Conservation (phyloP, 225 moss, liverwort and hornwort genomes). For the Bryoerythrophyllum caledonicum region DNA sequence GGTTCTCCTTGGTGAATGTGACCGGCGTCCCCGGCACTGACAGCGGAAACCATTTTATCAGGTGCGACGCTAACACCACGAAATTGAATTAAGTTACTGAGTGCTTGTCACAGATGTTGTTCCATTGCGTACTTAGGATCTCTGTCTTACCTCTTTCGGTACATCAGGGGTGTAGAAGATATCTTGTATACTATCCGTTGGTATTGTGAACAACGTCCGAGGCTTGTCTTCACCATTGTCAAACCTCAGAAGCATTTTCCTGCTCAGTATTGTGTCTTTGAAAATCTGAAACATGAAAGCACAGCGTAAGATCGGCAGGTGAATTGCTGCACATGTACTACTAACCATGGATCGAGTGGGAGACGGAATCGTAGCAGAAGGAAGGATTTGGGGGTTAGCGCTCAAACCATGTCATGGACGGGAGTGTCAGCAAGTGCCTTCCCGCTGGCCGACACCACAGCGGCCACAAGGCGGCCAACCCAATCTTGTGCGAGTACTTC, state of each 20-base stretch:
- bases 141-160: not conserved
- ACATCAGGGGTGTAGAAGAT: not conserved
- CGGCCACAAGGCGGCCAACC: not conserved
- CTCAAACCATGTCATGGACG: not conserved
- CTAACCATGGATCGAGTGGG: not conserved
- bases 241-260: not conserved
- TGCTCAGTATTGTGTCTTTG: conserved; percentile 1
- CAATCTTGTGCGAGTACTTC: not conserved
- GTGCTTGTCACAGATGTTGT: not conserved
- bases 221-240: not conserved
- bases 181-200: not conserved
- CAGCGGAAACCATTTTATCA: not conserved
- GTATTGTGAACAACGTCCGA: not conserved
- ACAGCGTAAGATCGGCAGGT: not conserved
- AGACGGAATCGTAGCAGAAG: not conserved
- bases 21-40: not conserved
- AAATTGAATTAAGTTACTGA: no score
- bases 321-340: not conserved
- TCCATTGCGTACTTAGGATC: not conserved
- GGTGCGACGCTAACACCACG: not conserved
- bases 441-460: not conserved
- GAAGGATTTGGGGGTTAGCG: no score
- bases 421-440: not conserved
- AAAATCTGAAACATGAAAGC: not conserved
- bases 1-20: not conserved